Evolutionary conservation across 2,329 filamentous ascomycete species (phyloP).

Genomic region (Rhinocladiella similis): DNA sequence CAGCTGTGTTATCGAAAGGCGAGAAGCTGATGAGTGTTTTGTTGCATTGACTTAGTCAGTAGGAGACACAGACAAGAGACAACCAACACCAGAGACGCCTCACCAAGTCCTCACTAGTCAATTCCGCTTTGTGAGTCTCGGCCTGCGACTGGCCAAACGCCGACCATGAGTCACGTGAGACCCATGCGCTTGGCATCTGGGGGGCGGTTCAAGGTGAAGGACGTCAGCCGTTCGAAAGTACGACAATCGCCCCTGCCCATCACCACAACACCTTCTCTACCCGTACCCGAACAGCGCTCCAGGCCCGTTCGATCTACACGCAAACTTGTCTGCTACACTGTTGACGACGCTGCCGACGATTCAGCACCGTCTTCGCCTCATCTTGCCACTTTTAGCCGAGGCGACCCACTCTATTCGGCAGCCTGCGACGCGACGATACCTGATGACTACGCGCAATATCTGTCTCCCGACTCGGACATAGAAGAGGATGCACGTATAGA

Average conservation of each 20-base stretch:
- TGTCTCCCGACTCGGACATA: conserved; percentile 35
- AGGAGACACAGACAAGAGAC: background rate
- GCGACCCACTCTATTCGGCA: conserved; percentile 12
- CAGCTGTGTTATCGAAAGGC: background rate
- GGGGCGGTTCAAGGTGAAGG: conserved; percentile 1
- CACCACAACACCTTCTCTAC: conserved; percentile 1
- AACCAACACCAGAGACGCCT: background rate
- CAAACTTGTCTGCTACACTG: conserved; percentile 17
- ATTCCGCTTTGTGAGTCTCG: background rate
- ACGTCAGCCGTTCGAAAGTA: conserved; percentile 10
- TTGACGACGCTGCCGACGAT: conserved; percentile 10
- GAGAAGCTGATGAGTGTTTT: background rate
- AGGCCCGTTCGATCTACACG: conserved; percentile 15
- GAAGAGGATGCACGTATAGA: conserved; percentile 42
- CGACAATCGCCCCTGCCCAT: conserved; percentile 9
- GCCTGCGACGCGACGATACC: conserved; percentile 21
- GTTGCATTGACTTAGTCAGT: background rate
- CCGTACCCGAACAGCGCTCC: background rate
- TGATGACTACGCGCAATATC: conserved; percentile 21
- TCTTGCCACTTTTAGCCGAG: conserved; percentile 6
- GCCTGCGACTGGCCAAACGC: background rate
- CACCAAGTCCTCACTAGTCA: background rate
- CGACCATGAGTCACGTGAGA: background rate
- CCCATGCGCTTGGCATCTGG: background rate
- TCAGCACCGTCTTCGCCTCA: conserved; percentile 4